Percentiles rank a stretch among this genome's conserved stretches.
Conservation (phyloP, 495 filamentous ascomycete genomes). For the Geopyxis carbonaria region DNA sequence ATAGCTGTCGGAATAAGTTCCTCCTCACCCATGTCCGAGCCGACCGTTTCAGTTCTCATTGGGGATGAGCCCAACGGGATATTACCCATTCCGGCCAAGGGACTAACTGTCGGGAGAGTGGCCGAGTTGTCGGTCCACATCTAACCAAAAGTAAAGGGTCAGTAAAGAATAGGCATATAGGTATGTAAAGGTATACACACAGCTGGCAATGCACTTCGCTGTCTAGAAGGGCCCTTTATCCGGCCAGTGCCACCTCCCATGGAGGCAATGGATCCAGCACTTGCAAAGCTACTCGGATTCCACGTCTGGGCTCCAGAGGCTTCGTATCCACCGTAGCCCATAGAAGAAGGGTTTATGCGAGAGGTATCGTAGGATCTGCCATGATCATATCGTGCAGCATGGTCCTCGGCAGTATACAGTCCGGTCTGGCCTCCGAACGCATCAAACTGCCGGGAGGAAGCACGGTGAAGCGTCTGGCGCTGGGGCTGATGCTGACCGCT, state of each 20-base stretch:
- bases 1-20: conserved; percentile 96
- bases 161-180: not conserved
- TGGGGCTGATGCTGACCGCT: conserved; percentile 32
- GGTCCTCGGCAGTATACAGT: conserved; percentile 42
- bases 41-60: conserved; percentile 35
- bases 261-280: conserved; percentile 35
- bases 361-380: conserved; percentile 37
- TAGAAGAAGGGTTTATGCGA: conserved; percentile 35
- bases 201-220: conserved; percentile 40
- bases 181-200: conserved; percentile 27
- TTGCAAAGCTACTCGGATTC: conserved; percentile 42
- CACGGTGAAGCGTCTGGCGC: conserved; percentile 46
- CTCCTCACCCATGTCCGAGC: conserved; percentile 44
- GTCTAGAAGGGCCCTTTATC: conserved; percentile 39
- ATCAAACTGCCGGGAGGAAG: conserved; percentile 50
- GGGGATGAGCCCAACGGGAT: conserved; percentile 30
- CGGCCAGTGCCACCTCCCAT: conserved; percentile 39
- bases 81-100: conserved; percentile 38
- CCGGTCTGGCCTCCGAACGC: conserved; percentile 43
- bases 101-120: conserved; percentile 31
- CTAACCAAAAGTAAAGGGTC: conserved; percentile 22
- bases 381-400: conserved; percentile 42
- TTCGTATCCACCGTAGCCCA: conserved; percentile 41
- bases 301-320: conserved; percentile 48
- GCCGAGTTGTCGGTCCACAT: conserved; percentile 46